Base-by-base conservation (phyloP, 352 stramenopile species). In the Pythium utonaiense region DNA sequence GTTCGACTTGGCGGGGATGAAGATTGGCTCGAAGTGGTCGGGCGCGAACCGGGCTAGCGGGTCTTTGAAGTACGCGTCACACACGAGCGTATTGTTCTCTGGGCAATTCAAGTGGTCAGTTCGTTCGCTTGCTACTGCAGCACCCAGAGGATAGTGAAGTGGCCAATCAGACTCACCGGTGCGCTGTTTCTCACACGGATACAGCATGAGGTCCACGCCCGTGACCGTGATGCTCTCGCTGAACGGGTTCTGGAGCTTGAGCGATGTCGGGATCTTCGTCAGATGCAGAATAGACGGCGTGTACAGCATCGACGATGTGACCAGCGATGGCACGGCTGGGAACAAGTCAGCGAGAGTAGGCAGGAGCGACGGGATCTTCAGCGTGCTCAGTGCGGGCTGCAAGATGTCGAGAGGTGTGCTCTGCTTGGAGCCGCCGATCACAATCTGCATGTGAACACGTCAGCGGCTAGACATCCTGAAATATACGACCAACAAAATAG, bases 171-270 rank as follows among this genome's bases (percentile, higher is more conserved):
- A 75, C 67, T 25, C 38, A 90, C 78, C 75, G 58, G 65, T 70
- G 54, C 59, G 57, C 51, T 94, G 85, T 17, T 78, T 71, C 62
- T 89, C 66, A 40, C 85, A 95, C 19, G 85, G 85, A 57, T 89
- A 95, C 19, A 95, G 59, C 67, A 85, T 49, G 22, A 95, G 51
- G 55, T 92, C 82, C 9, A 88, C 75, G 6, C 38, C 64, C 7
- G 70, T 84, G 34, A 95, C 67, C 9, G 80, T 88, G 58, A 95
- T 93, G 38, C 60, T 79, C 62, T 93, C 80, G 58, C 72, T 87
- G 60, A 95, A 95, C 17, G 85, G 83, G 47, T 95, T 95, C 1
- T 81, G 79, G 57, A 95, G 53, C 54, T 86, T 73, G 14, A 95
- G 66, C 27, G 85, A 76, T 8, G 81, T 93, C 21, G 83, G 79